phyloP scores from a whole-genome alignment of 805 yeast genomes.

The Candida silvicultrix region DNA sequence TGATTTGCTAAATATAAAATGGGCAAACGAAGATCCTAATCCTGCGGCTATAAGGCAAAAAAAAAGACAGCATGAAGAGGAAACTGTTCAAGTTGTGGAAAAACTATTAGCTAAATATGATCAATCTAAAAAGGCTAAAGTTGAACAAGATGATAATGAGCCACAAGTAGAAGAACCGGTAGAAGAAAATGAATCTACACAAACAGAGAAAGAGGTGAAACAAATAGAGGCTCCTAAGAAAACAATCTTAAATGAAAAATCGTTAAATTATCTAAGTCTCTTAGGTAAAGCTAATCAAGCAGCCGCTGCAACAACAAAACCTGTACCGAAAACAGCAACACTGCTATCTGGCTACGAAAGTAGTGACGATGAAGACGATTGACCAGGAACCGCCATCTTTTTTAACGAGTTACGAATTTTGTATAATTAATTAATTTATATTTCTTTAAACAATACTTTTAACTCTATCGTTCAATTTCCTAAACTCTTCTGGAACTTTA shows the following conservation, averaged over 20 bases:
- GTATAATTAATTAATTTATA: background rate
- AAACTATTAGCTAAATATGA: constrained; percentile 31
- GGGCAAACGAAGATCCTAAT: constrained; percentile 91
- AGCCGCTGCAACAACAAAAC: background rate
- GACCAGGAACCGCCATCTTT: background rate
- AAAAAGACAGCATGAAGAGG: constrained; percentile 29
- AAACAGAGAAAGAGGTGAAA: constrained; percentile 12
- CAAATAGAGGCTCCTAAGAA: constrained; percentile 11
- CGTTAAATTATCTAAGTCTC: constrained; percentile 7
- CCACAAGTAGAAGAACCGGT: constrained; percentile 19
- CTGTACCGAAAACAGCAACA: background rate
- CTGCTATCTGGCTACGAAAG: constrained; percentile 1
- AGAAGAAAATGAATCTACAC: constrained; percentile 21
- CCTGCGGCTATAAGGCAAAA: constrained; percentile 45
- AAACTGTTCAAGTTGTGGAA: constrained; percentile 35
- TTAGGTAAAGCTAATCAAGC: constrained; percentile 3
- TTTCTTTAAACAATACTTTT: constrained; percentile 6
- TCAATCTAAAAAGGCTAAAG: constrained; percentile 11
- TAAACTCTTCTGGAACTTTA: constrained; percentile 17
- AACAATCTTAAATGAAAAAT: background rate
- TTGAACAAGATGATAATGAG: constrained; percentile 7
- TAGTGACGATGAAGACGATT: constrained; percentile 4
- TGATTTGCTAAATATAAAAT: constrained; percentile 64
- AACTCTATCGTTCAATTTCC: constrained; percentile 5
- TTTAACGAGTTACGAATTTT: background rate